phyloP scores from a whole-genome alignment of 192 early-diverging fungal genomes.

The Umbelopsis vinacea region DNA sequence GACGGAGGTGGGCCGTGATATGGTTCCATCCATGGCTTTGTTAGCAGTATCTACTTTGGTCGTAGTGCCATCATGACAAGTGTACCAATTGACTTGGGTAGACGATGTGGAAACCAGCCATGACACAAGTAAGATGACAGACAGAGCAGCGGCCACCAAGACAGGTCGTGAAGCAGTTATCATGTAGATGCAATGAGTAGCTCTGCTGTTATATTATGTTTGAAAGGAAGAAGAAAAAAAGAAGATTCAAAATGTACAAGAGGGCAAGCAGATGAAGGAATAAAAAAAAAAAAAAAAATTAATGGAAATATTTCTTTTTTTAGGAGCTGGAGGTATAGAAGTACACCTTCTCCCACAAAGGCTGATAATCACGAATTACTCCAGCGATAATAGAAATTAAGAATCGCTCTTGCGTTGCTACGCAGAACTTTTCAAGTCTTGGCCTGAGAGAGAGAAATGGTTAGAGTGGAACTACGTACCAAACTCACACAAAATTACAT shows the following conservation, averaged over 20 bases:
- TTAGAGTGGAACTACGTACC: too few species aligned
- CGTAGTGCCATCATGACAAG: not conserved
- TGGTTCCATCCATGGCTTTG: not conserved
- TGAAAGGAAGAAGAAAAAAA: not conserved
- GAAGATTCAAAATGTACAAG: conserved; percentile 1
- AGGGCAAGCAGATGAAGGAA: not conserved
- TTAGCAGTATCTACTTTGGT: not conserved
- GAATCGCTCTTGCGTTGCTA: conserved; percentile 71
- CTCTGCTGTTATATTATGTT: conserved; percentile 11
- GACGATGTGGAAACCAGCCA: conserved; percentile 10
- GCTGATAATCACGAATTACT: conserved; percentile 84
- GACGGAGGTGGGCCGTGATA: not conserved
- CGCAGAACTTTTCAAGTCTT: conserved; percentile 65
- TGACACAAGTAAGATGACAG: conserved; percentile 3
- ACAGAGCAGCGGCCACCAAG: conserved; percentile 7
- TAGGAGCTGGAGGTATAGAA: conserved; percentile 79
- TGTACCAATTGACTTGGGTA: conserved; percentile 16
- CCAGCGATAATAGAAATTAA: conserved; percentile 75
- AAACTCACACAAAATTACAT: too few species aligned
- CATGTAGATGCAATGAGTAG: conserved; percentile 1
- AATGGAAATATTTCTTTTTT: conserved; percentile 5
- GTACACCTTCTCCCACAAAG: conserved; percentile 87
- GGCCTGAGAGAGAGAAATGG: conserved; percentile 40
- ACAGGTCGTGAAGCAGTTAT: conserved; percentile 17
- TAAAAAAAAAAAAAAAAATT: not conserved